Evolutionary conservation across 2,329 filamentous ascomycete genomes (phyloP), one percentile per base, ranked within the genome.

Genomic region (Ophiostoma sp.): DNA sequence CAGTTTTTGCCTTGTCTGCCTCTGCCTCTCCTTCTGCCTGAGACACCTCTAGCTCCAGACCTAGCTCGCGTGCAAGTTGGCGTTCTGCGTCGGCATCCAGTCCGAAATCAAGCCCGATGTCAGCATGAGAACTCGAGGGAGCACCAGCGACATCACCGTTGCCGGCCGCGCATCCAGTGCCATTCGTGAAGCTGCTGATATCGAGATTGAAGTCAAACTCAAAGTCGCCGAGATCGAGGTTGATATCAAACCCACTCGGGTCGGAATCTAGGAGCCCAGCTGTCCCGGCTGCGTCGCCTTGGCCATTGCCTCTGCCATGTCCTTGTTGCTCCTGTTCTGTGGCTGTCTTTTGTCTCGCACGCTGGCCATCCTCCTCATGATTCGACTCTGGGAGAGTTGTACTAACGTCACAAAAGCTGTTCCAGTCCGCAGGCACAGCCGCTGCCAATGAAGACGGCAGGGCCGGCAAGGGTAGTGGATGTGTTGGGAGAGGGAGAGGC

Each of bases 331-430:
- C 16, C 18, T 18, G 14, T 55, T n/a, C 49, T 52, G 47, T 18
- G 14, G 5, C 2, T 52, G 5, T 18, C 9, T 12, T 62, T 14
- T 14, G 38, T 40, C 11, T 40, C 36, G 8, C 60, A 41, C 40
- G 8, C 60, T 62, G 11, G 27, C 63, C 27, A 11, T 58, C 52
- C 44, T 55, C 18, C 18, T 27, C 38, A 12, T 38, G 47, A 49
- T 64, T 11, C 11, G 55, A 62, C 58, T 62, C 60, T 49, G 62
- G 60, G 63, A 60, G 68, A 66, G 66, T 44, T 65, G 68, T 69
- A 69, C 68, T 69, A 67, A 69, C 68, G 65, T 67, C 65, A 69
- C 68, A 65, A 63, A 41, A 63, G 12, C 38, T n/a, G 58, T 41
- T 63, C 38, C 40, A 42, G 60, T 63, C 60, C 60, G n/a, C 60